These are phyloP conservation scores for Oryza glumipatula DNA, from an alignment of 176 grass and related monocot species.

Conservation along the genomic window DNA sequence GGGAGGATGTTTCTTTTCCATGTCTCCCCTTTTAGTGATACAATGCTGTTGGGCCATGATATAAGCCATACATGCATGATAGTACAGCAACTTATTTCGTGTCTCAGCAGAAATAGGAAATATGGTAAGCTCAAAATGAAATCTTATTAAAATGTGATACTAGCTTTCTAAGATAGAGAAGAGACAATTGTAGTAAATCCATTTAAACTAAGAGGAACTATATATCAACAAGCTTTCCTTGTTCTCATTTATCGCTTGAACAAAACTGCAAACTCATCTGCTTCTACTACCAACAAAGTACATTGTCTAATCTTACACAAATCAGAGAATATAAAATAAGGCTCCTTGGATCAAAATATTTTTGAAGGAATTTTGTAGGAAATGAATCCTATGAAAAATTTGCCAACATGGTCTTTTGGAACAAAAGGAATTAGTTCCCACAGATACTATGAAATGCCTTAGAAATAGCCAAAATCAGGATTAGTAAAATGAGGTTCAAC, in stretches of 20 bases:
- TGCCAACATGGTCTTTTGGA: too few species aligned
- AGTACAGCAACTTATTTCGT: conserved; percentile 1
- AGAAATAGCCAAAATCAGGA: too few species aligned
- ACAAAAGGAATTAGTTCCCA: too few species aligned
- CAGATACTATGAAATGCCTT: too few species aligned
- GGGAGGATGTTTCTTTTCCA: conserved; percentile 8
- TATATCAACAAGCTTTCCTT: neutral
- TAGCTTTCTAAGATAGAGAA: neutral
- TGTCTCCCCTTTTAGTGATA: conserved; percentile 8
- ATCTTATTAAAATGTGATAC: neutral
- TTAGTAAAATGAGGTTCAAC: too few species aligned
- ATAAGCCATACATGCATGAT: neutral
- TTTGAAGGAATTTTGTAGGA: too few species aligned
- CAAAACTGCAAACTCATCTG: neutral
- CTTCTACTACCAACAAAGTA: neutral
- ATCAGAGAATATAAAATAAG: neutral
- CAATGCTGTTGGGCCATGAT: conserved; percentile 14
- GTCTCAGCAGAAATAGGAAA: conserved; percentile 5
- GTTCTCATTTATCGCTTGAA: neutral
- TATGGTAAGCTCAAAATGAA: neutral
- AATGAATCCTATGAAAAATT: too few species aligned
- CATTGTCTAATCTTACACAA: neutral
- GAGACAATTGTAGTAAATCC: neutral
- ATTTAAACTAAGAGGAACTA: neutral
- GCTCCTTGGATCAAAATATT: too few species aligned